These are phyloP conservation scores for Cyclotella atomus DNA, from an alignment of 108 stramenopile genomes.

Conservation along the genomic window DNA sequence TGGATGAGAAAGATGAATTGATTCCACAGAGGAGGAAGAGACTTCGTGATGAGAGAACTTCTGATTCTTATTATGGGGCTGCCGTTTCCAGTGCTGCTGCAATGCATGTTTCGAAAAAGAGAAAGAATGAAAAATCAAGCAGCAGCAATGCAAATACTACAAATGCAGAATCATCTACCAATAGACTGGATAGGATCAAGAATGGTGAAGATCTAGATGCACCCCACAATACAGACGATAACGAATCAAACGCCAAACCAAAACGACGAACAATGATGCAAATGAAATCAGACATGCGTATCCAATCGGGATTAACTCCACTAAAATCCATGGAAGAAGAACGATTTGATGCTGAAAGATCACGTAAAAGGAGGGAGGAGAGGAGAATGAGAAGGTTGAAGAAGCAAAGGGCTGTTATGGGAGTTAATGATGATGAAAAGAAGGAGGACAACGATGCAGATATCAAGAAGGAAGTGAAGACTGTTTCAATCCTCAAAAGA, in stretches of 20 bases:
- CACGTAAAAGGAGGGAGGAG: constrained; percentile 36
- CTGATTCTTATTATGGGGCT: constrained; percentile 39
- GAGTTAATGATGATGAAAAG: constrained; percentile 4
- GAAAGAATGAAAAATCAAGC: not conserved
- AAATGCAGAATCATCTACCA: constrained; percentile 8
- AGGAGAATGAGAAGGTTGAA: constrained; percentile 29
- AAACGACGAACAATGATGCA: constrained; percentile 39
- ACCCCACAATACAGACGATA: not conserved
- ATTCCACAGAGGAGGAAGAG: constrained; percentile 31
- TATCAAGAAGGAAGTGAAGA: constrained; percentile 12
- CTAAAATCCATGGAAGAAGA: constrained; percentile 46
- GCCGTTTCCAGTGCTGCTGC: not conserved
- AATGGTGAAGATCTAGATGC: constrained; percentile 35
- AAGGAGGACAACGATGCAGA: not conserved
- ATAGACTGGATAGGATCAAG: constrained; percentile 46
- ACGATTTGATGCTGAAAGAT: constrained; percentile 43
- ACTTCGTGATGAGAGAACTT: constrained; percentile 1
- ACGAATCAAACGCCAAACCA: constrained; percentile 5
- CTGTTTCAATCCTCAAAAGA: constrained; percentile 5
- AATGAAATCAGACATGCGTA: constrained; percentile 43
- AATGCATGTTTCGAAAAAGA: not conserved
- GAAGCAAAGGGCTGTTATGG: constrained; percentile 20
- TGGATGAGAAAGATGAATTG: constrained; percentile 25
- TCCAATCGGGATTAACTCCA: constrained; percentile 34
- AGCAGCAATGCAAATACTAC: not conserved